Evolutionary conservation across 805 yeast species (phyloP), one percentile per base, ranked within the genome.

Genomic region (Starmerella sp.): DNA sequence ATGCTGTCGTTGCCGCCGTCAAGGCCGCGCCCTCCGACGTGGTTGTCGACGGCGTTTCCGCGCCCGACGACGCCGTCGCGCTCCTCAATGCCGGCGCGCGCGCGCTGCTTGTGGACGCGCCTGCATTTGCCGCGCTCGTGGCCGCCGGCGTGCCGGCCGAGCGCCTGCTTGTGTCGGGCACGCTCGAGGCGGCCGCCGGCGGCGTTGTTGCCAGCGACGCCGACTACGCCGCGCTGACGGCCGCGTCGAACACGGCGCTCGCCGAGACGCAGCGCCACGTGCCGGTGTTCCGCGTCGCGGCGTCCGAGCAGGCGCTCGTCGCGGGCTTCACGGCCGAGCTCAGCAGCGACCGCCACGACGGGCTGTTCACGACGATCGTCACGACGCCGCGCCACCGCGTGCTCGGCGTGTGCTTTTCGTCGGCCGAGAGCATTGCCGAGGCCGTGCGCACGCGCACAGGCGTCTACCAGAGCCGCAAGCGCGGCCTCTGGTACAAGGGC

Each of bases 401-500:
- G 1, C 74, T 93, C 52, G 98, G 98, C 5, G 76, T 91, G 32
- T 97, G 91, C 9, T 93, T 89, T 72, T 91, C 97, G 0, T 87
- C 96, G 0, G 71, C 71, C 43, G 89, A 84, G 62, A 86, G 96
- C 36, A 81, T 93, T 64, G 71, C 77, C 45, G 90, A 85, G 63
- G 93, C 97, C 11, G 78, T 93, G 62, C 80, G 79, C 57, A 83
- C 86, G 28, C 77, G 80, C 50, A 81, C 86, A 9, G 98, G 98
- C 55, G 96, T 93, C 2, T 93, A 93, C 71, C 96, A 85, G 69
- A 87, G 96, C 8, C 83, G 98, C 64, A 74, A 77, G 54, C 82
- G 87, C 58, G 97, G 95, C 45, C 76, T 93, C 56, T 93, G 98
- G 98, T 85, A 83, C 69, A 93, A 93, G 69, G 98, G 98, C 34